A percentile compares a stretch with the other conserved stretches of the same genome.
Evolutionary conservation across 148 eudicot genomes (phyloP).

Genomic region (Vaccinium corymbosum): DNA sequence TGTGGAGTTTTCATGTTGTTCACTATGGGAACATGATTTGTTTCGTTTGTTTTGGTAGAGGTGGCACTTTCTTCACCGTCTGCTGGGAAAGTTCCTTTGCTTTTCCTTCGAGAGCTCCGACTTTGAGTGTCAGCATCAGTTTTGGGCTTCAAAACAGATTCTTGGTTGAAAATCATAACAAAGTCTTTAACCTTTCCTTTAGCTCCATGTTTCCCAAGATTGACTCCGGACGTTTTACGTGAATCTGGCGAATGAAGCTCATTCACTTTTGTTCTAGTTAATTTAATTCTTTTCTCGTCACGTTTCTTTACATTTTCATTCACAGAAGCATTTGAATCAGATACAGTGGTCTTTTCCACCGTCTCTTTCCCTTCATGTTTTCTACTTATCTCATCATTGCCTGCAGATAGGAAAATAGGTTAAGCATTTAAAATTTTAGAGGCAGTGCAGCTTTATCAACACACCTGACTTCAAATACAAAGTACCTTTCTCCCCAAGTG

Average conservation of each 20-base stretch:
- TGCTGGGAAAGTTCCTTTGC: constrained; percentile 14
- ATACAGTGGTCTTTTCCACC: constrained; percentile 21
- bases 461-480: not conserved
- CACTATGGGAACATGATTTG: constrained; percentile 18
- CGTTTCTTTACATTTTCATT: constrained; percentile 18
- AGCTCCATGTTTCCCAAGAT: constrained; percentile 23
- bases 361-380: constrained; percentile 27
- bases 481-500: constrained; percentile 30
- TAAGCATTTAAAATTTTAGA: not conserved
- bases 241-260: constrained; percentile 26
- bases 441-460: not conserved
- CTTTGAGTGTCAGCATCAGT: constrained; percentile 24
- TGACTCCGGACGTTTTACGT: constrained; percentile 20
- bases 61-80: constrained; percentile 28
- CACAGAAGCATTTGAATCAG: constrained; percentile 18
- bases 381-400: constrained; percentile 16
- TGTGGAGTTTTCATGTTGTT: constrained; percentile 19
- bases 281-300: constrained; percentile 24
- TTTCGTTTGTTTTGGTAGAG: constrained; percentile 17
- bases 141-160: constrained; percentile 29
- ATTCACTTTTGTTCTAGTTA: constrained; percentile 23
- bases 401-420: constrained; percentile 24
- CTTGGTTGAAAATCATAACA: constrained; percentile 68
- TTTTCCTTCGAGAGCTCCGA: constrained; percentile 45
- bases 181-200: constrained; percentile 69